phyloP scores from a whole-genome alignment of 2,329 filamentous ascomycete species.

The Pseudocercospora crystallina region DNA sequence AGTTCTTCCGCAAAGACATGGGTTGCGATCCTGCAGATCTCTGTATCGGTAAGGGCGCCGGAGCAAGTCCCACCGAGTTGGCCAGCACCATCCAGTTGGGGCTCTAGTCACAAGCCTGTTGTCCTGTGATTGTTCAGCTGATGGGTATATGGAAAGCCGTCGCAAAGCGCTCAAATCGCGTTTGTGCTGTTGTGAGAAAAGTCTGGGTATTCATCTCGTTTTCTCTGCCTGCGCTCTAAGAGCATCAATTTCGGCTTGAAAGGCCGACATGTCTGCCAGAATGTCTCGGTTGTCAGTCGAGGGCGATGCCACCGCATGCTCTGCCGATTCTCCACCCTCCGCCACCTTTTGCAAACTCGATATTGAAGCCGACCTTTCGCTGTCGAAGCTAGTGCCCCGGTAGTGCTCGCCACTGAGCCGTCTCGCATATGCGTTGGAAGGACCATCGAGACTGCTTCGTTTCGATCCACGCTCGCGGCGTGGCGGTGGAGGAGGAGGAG shows the following conservation, averaged over 20 bases:
- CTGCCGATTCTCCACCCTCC: conserved; percentile 13
- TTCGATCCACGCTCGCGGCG: conserved; percentile 26
- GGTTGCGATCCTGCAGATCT: conserved; percentile 2
- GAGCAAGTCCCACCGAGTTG: too few relatives aligned
- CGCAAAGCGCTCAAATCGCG: too few relatives aligned
- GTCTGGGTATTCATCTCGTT: too few relatives aligned
- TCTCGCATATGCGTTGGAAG: conserved; percentile 12
- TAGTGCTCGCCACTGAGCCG: conserved; percentile 19
- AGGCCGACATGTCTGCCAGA: conserved; percentile 33
- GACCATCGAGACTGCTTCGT: conserved; percentile 27
- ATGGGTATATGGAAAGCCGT: too few relatives aligned
- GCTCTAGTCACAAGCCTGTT: too few relatives aligned
- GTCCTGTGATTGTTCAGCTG: too few relatives aligned
- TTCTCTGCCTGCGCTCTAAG: conserved; percentile 17
- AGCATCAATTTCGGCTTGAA: conserved; percentile 35
- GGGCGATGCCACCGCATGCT: conserved; percentile 12
- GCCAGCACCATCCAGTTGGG: too few relatives aligned
- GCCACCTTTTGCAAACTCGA: conserved; percentile 24
- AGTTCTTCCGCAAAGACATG: background rate
- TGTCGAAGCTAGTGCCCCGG: conserved; percentile 27
- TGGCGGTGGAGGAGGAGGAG: conserved; percentile 33
- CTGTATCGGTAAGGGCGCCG: too few relatives aligned
- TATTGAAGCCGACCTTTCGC: conserved; percentile 23
- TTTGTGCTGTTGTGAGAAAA: too few relatives aligned
- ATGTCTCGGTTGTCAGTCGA: conserved; percentile 23